Conservation (phyloP, 1,284 basidiomycete genomes). For the Moesziomyces aphidis region DNA sequence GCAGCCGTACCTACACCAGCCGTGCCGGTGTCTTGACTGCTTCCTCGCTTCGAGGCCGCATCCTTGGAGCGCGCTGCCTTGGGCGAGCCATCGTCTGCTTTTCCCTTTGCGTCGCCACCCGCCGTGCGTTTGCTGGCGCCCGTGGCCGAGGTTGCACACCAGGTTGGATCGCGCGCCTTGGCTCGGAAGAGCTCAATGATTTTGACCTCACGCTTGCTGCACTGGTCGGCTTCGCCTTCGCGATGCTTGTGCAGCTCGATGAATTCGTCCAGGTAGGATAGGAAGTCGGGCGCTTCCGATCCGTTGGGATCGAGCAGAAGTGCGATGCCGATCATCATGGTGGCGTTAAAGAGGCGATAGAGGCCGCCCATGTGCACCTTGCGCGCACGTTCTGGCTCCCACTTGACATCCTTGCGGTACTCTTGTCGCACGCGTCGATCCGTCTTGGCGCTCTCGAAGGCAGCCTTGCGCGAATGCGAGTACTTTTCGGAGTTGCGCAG, state of each 20-base stretch:
- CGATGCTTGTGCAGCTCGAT: conserved; percentile 55
- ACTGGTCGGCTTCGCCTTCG: conserved; percentile 57
- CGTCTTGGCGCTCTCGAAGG: conserved; percentile 57
- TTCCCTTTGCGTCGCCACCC: conserved; percentile 4
- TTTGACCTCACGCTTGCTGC: conserved; percentile 62
- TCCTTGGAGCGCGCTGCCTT: conserved; percentile 22
- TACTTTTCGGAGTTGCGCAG: conserved; percentile 60
- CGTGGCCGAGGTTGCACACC: conserved; percentile 57
- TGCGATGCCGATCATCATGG: conserved; percentile 64
- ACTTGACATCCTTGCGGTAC: conserved; percentile 58
- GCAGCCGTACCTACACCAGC: conserved; percentile 41
- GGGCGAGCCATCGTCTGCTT: neutral
- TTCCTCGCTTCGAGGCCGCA: conserved; percentile 18
- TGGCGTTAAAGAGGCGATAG: conserved; percentile 62
- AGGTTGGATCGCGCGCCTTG: conserved; percentile 59
- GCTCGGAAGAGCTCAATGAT: conserved; percentile 64
- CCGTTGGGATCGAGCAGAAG: conserved; percentile 58
- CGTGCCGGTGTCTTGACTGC: conserved; percentile 18
- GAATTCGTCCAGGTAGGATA: conserved; percentile 60
- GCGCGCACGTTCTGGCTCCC: conserved; percentile 54
- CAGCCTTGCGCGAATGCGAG: conserved; percentile 53
- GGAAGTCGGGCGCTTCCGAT: conserved; percentile 50
- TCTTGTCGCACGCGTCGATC: conserved; percentile 59
- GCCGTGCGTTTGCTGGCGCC: conserved; percentile 19
- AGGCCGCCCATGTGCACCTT: conserved; percentile 62